Evolutionary conservation across 192 early-diverging fungal species (phyloP).

Genomic region (Borealophlyctis nickersoniae): DNA sequence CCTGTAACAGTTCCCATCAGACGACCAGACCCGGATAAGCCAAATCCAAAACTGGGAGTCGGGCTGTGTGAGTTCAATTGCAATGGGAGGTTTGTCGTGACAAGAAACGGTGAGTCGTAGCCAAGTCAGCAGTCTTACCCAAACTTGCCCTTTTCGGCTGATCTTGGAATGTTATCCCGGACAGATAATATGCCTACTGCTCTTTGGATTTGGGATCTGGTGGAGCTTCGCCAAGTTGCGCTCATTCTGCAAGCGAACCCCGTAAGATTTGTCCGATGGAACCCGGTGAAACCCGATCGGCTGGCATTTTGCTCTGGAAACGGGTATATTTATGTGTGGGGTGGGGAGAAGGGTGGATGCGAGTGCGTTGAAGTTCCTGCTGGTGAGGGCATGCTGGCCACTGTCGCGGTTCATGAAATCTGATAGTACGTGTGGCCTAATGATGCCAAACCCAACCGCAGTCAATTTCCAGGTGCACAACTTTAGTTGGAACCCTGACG

Average conservation of each 20-base stretch:
- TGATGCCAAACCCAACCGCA: conserved; percentile 5
- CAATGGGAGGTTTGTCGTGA: conserved; percentile 55
- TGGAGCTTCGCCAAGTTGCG: conserved; percentile 37
- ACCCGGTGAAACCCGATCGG: conserved; percentile 53
- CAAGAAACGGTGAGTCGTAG: conserved; percentile 63
- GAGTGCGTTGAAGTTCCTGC: conserved; percentile 53
- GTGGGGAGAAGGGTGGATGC: conserved; percentile 24
- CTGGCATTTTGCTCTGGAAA: conserved; percentile 63
- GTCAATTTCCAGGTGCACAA: conserved; percentile 61
- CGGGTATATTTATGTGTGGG: conserved; percentile 64
- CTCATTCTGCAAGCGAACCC: conserved; percentile 61
- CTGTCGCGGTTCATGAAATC: conserved; percentile 1
- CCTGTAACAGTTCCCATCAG: conserved; percentile 53
- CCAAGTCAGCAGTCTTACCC: neutral
- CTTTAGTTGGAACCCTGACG: conserved; percentile 69
- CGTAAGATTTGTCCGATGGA: conserved; percentile 62
- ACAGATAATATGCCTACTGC: conserved; percentile 72
- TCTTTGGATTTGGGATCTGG: conserved; percentile 75
- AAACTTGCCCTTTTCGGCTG: conserved; percentile 5
- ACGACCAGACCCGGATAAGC: conserved; percentile 63
- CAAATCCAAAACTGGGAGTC: conserved; percentile 72
- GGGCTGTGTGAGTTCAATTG: conserved; percentile 64
- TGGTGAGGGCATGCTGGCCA: conserved; percentile 25
- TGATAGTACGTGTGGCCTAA: conserved; percentile 13
- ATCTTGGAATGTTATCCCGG: neutral